These are phyloP conservation scores for Teratosphaeria nubilosa DNA, from an alignment of 2,329 filamentous ascomycete species.

Conservation along the genomic window DNA sequence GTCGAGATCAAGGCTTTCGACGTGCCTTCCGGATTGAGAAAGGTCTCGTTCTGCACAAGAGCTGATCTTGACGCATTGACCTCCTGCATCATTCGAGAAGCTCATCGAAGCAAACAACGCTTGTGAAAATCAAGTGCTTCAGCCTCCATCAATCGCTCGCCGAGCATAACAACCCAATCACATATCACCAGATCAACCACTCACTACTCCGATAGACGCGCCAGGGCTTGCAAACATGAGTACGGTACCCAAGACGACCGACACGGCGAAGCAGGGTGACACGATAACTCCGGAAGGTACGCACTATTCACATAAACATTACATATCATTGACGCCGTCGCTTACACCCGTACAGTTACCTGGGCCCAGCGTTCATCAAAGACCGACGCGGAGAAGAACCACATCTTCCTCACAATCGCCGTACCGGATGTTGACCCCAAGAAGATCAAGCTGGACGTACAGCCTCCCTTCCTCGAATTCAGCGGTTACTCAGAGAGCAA, in stretches of 20 bases:
- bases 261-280: conserved; percentile 14
- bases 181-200: conserved; percentile 6
- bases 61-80: not conserved
- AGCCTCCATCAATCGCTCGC: not conserved
- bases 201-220: conserved; percentile 19
- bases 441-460: conserved; percentile 73
- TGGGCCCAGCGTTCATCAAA: conserved; percentile 94
- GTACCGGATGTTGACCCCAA: conserved; percentile 72
- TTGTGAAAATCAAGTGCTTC: not conserved
- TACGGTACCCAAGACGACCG: conserved; percentile 17
- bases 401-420: conserved; percentile 84
- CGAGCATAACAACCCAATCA: conserved; percentile 3
- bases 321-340: not conserved
- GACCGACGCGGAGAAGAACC: conserved; percentile 76
- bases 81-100: not conserved
- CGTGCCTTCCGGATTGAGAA: not conserved
- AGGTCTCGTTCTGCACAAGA: not conserved
- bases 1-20: not conserved
- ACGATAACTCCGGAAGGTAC: conserved; percentile 29
- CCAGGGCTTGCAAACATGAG: conserved; percentile 9
- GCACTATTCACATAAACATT: conserved; percentile 1
- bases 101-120: not conserved
- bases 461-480: conserved; percentile 68
- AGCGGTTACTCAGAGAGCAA: conserved; percentile 72
- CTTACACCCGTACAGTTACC: conserved; percentile 53